Evolutionary conservation across 306 rosid genomes (phyloP).

Genomic region (Begonia fuchsioides): DNA sequence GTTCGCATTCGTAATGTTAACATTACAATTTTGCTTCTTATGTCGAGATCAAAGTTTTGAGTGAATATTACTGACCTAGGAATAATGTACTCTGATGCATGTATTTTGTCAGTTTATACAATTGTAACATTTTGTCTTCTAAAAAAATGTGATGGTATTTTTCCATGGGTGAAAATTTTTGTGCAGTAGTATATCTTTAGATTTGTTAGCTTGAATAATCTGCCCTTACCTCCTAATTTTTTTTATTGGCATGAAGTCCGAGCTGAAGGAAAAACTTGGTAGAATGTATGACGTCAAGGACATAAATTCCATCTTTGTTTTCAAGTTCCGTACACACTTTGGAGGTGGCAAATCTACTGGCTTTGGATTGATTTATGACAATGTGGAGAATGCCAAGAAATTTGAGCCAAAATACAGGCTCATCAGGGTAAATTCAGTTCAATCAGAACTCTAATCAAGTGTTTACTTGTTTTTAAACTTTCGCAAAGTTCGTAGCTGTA

Average conservation of each 20-base stretch:
- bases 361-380: slow-evolving; percentile 20
- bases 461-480: no score
- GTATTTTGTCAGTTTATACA: no score
- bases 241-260: slow-evolving; percentile 11
- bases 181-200: background rate
- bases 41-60: background rate
- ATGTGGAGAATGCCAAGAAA: slow-evolving; percentile 19
- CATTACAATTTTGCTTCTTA: no score
- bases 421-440: slow-evolving; percentile 11
- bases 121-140: background rate
- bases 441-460: background rate
- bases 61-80: no score
- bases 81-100: no score
- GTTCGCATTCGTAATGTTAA: no score
- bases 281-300: slow-evolving; percentile 18
- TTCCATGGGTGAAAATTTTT: background rate
- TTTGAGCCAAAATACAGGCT: slow-evolving; percentile 22
- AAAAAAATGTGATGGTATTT: background rate
- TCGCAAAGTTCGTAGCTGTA: no score
- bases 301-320: slow-evolving; percentile 14
- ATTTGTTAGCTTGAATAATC: background rate
- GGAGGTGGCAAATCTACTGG: slow-evolving; percentile 20
- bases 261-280: slow-evolving; percentile 17
- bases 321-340: slow-evolving; percentile 22
- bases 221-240: no score